Base-by-base conservation (phyloP, 2,329 filamentous ascomycete species). In the Dactylellina drechsleri region DNA sequence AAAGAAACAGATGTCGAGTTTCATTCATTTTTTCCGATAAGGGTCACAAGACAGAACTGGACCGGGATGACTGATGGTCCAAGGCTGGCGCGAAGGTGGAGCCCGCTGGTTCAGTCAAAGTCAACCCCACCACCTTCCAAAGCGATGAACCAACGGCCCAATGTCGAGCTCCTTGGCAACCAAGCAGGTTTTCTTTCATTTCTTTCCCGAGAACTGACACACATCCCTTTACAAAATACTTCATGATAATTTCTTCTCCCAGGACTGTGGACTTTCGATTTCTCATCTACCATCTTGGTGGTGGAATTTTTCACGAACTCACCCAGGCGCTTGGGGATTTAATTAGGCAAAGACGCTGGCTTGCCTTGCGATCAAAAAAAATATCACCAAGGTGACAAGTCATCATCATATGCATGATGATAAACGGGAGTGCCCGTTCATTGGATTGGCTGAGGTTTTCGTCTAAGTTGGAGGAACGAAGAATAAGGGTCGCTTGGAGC, bases 341-440 rank as follows among this genome's bases (percentile, higher is more conserved):
- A 45, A 65, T 67, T 67, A 67, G 65, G 65, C 65, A 67, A 67
- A 67, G 65, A 18, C 65, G 65, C 65, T 67, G 45, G 31, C 6
- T 10, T 36, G 31, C 10, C 1, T 7, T 59, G 20, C 28, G 16
- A 26, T 12, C 8, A 26, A 20, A 45, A 40, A 58, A 36, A 54
- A 60, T n/a, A 16, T 31, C 15, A 23, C 50, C 18, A 15, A 20
- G 28, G 41, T 67, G 65, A 67, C 65, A 67, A 50, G 54, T 67
- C 65, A 67, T 36, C 65, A 54, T 45, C 4, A n/a, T 47, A 18
- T 47, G 43, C 5, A 47, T 47, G 54, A 26, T 40, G 59, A 53
- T 54, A 54, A 54, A 56, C 59, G 31, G 10, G 31, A 36, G 23
- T 23, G 23, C 23, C 23, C 31, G 31, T 36, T 10, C 5, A 36